phyloP scores from a whole-genome alignment of 177 flowering plant genomes.

The Telopea speciosissima region DNA sequence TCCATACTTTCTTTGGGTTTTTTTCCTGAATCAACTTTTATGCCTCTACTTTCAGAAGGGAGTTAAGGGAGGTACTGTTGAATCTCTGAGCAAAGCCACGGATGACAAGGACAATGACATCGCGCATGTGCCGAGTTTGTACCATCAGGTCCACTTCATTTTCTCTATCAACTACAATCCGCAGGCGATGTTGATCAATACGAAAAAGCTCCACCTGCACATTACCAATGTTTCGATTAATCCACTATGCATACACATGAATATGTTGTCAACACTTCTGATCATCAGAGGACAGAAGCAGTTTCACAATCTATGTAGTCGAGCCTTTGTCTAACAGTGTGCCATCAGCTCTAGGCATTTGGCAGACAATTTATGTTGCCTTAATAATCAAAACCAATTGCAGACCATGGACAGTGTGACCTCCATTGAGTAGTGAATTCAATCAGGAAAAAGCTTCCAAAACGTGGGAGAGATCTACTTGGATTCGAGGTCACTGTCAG shows the following conservation, averaged over 20 bases:
- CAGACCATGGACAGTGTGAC: too few relatives aligned
- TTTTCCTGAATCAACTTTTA: conserved; percentile 9
- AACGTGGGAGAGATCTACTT: too few relatives aligned
- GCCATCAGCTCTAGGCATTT: too few relatives aligned
- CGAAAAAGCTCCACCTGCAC: conserved; percentile 86
- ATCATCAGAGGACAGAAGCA: too few relatives aligned
- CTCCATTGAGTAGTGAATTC: too few relatives aligned
- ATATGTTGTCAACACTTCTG: too few relatives aligned
- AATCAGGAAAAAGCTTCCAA: too few relatives aligned
- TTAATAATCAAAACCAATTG: too few relatives aligned
- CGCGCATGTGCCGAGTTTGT: conserved; percentile 84
- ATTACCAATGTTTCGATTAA: background rate
- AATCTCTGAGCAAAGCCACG: conserved; percentile 91
- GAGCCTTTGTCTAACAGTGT: too few relatives aligned
- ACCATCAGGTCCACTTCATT: conserved; percentile 91
- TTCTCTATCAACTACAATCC: conserved; percentile 89
- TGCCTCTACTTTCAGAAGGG: conserved; percentile 84
- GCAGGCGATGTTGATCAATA: conserved; percentile 83
- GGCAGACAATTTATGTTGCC: too few relatives aligned
- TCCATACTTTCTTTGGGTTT: background rate
- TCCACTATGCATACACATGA: background rate
- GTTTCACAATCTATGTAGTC: too few relatives aligned
- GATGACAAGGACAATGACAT: conserved; percentile 77
- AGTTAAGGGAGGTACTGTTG: conserved; percentile 93
- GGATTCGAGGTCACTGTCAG: too few relatives aligned